A percentile compares a stretch with the other conserved stretches of the same genome.
phyloP scores from a whole-genome alignment of 2,329 filamentous ascomycete genomes.

The Fusarium nematophilum region DNA sequence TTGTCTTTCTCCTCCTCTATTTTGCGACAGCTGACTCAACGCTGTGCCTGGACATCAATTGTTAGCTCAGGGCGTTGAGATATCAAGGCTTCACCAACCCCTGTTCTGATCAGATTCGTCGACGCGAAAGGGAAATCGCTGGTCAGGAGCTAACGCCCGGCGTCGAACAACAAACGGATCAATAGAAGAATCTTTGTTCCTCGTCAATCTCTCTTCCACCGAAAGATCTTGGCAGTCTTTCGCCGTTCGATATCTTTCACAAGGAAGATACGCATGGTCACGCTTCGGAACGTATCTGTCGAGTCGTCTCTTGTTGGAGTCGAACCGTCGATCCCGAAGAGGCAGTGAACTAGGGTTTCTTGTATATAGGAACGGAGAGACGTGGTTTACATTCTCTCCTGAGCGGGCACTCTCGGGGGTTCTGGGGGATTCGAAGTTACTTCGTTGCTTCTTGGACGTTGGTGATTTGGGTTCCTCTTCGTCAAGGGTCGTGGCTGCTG shows the following conservation, averaged over 20 bases:
- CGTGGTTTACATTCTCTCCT: constrained; percentile 2
- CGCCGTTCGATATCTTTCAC: constrained; percentile 59
- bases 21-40: constrained; percentile 40
- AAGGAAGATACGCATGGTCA: constrained; percentile 47
- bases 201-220: constrained; percentile 56
- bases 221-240: constrained; percentile 58
- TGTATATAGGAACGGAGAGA: constrained; percentile 32
- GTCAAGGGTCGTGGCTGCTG: not conserved
- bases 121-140: constrained; percentile 19
- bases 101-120: constrained; percentile 26
- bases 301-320: constrained; percentile 38
- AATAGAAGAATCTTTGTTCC: constrained; percentile 53
- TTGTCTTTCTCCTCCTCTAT: constrained; percentile 53
- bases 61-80: constrained; percentile 9
- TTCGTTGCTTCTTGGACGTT: not conserved
- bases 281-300: constrained; percentile 65
- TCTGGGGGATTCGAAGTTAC: not conserved
- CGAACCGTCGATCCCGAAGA: constrained; percentile 12
- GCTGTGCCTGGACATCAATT: constrained; percentile 36
- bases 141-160: constrained; percentile 27
- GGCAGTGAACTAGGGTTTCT: not conserved
- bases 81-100: constrained; percentile 16
- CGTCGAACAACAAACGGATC: constrained; percentile 56
- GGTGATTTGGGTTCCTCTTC: constrained; percentile 4
- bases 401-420: constrained; percentile 8